Base-by-base conservation (phyloP, 371 early-diverging fungal species). In the Massospora cicadina region DNA sequence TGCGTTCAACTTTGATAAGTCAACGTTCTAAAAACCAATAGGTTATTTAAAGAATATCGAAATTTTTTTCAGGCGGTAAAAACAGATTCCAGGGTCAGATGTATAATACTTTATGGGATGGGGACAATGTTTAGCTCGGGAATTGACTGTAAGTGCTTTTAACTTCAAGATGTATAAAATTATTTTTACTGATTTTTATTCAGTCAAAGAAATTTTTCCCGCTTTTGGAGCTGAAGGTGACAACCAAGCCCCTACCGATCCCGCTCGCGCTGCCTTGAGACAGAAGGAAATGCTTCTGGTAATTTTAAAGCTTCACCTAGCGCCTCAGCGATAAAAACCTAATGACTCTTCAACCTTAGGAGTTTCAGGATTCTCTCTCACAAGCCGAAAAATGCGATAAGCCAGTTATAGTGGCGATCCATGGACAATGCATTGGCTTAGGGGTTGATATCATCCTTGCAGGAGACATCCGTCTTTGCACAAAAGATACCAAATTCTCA, bases 331-430 rank as follows among this genome's bases (percentile, higher is more conserved):
- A 24, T 5, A 2, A 23, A 30, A 28, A 30, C 25, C 7, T 28
- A 30, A 23, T 27, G 32, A 13, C 32, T 21, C 27, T 17, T 21
- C 65, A 32, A 58, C n/a, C 5, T 59, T 55, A 54, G 79, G 58
- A 72, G 21, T 77, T 83, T 65, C 90, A 90, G 76, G 78, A 72
- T 33, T 73, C 82, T 13, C 72, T 90, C 60, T 82, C 82, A 13
- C 81, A 86, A 12, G 81, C 94, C 60, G 95, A 94, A 71, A 60
- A 68, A 28, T 95, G 95, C 70, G 74, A 81, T 66, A 85, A 87
- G 67, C 92, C 96, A 23, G 93, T 95, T 2, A 84, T 97, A 68
- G 88, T 83, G 10, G 90, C 84, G n/a, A 75, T 95, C 60, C 91
- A 95, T 63, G 85, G 84, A 60, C 81, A 77, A 0, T 94, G 95